Percentiles rank a stretch among this genome's conserved stretches.
Evolutionary conservation across 2,329 filamentous ascomycete genomes (phyloP).

Genomic region (Clarireedia sp.): DNA sequence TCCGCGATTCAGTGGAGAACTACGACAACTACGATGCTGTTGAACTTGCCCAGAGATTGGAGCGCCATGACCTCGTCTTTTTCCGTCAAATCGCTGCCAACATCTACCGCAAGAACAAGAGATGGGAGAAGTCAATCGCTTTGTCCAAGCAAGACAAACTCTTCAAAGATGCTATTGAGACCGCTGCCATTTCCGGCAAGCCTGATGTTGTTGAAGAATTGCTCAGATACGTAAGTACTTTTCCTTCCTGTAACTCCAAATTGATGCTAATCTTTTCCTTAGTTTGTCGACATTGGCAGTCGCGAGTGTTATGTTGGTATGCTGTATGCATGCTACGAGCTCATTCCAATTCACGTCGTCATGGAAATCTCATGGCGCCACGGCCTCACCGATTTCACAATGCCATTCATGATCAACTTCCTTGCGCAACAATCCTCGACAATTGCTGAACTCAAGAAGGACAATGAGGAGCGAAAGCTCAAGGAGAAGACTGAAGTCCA

Average conservation of each 20-base stretch:
- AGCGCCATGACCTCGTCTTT: constrained; percentile 97
- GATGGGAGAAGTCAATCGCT: constrained; percentile 98
- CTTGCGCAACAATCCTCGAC: constrained; percentile 83
- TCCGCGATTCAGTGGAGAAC: constrained; percentile 94
- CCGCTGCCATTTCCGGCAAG: constrained; percentile 85
- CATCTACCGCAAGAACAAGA: constrained; percentile 99
- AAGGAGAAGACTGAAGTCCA: constrained; percentile 66
- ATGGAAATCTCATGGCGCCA: constrained; percentile 97
- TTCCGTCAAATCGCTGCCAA: constrained; percentile 97
- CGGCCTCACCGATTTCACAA: constrained; percentile 90
- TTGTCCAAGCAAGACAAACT: constrained; percentile 98
- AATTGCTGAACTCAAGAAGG: constrained; percentile 77
- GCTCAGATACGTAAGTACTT: constrained; percentile 80
- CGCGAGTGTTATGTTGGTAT: constrained; percentile 99
- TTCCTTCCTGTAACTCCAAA: constrained; percentile 7
- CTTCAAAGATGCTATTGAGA: constrained; percentile 99
- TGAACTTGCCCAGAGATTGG: constrained; percentile 81
- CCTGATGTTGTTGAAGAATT: constrained; percentile 89
- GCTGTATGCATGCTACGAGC: constrained; percentile 97
- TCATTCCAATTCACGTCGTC: constrained; percentile 86
- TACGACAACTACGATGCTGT: constrained; percentile 99
- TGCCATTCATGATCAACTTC: constrained; percentile 99
- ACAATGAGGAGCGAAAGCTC: constrained; percentile 89
- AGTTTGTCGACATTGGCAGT: constrained; percentile 99
- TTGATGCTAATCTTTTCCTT: constrained; percentile 30